Base-by-base conservation (phyloP, 306 rosid genomes). In the Purshia tridentata region DNA sequence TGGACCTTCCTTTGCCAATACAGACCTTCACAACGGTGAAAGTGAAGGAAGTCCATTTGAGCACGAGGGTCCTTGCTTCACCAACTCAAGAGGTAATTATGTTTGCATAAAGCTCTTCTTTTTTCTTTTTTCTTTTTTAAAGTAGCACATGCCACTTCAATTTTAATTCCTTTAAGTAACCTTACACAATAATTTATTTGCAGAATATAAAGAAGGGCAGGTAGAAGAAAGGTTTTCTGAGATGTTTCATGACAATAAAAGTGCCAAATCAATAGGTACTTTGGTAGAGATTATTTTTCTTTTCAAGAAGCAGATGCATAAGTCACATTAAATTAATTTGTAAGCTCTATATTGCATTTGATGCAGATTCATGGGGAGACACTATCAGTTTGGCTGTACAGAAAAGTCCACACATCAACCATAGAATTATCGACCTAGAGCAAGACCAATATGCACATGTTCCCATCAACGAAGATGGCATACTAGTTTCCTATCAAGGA, bases 401-500 rank as follows among this genome's bases (percentile, higher is more conserved):
- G 6, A 67, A 16, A 12, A 9, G 18, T 67, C 2, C 8, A 61
- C 4, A 16, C 19, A 22, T 13, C 9, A 0, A 13, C 5, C 9
- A 64, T 18, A 8, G 58, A 18, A 23, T 9, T 53, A 53, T n/a
- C 23, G 23, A 53, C 4, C 35, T 29, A 29, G 35, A 29, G 35
- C 35, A 29, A 29, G 58, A 18, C 58, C 20, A 53, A 18, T 22
- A 53, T 50, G 70, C 53, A 19, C 63, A 51, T 12, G 16, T 67
- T 55, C 67, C 59, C 56, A 67, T 15, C 8, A 47, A 40, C 22
- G 6, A 9, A 6, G 37, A 55, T 46, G 68, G 39, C 61, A 48
- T 61, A 6, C 4, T 76, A 11, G 78, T 78, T 72, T 44, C 19
- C 13, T 54, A 75, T 70, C 76, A 75, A 49, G 35, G 35, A 29